phyloP scores from a whole-genome alignment of 1,284 basidiomycete genomes.

The Schizopora paradoxa region DNA sequence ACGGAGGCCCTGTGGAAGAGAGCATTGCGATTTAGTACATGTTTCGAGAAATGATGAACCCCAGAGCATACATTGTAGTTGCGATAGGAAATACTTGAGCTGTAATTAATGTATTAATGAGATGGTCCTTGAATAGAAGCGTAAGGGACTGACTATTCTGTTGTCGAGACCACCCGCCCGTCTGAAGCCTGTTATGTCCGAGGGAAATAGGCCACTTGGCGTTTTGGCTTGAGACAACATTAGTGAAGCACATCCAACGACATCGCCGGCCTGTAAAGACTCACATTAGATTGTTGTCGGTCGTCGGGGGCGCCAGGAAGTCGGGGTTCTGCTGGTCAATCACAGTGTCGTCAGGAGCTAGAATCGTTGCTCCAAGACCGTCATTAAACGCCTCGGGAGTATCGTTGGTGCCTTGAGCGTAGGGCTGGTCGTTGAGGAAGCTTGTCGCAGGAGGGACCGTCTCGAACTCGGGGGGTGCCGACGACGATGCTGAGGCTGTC shows the following conservation, averaged over 20 bases:
- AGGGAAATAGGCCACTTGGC: conserved; percentile 70
- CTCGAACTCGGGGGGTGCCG: conserved; percentile 13
- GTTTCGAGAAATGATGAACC: not conserved
- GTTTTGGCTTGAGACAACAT: conserved; percentile 36
- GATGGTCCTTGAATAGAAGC: not conserved
- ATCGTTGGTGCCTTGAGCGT: conserved; percentile 29
- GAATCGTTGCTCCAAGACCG: conserved; percentile 42
- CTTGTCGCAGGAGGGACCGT: conserved; percentile 46
- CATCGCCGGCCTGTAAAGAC: conserved; percentile 22
- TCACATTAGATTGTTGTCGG: conserved; percentile 59
- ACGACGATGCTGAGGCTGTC: not conserved
- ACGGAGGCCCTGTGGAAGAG: conserved; percentile 50
- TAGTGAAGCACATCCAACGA: not conserved
- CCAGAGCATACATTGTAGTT: conserved; percentile 33
- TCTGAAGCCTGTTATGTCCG: conserved; percentile 63
- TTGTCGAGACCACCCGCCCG: conserved; percentile 70
- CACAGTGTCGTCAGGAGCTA: conserved; percentile 53
- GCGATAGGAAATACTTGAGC: conserved; percentile 58
- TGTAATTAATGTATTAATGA: conserved; percentile 21
- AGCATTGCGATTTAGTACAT: not conserved
- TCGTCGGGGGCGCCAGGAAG: conserved; percentile 57
- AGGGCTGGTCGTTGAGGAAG: conserved; percentile 45
- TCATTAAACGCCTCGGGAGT: conserved; percentile 34
- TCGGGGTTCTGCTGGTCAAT: conserved; percentile 57
- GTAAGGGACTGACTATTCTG: conserved; percentile 45